Conservation (phyloP, 148 eudicot genomes). For the Chenopodium suecicum region DNA sequence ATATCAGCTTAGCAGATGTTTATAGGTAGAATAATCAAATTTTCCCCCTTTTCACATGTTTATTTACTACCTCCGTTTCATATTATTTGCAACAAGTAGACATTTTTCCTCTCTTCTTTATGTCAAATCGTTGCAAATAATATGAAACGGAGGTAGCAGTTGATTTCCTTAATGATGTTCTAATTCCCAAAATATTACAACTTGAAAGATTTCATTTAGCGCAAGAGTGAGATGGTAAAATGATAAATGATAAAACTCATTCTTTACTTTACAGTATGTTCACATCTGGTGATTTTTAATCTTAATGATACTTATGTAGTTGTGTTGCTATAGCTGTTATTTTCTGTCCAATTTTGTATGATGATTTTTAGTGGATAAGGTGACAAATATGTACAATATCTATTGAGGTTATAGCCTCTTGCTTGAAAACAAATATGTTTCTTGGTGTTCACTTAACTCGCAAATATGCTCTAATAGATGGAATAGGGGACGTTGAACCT, state of each 20-base stretch:
- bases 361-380: neutral
- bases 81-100: no score
- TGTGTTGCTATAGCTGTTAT: neutral
- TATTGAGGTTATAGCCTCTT: neutral
- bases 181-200: neutral
- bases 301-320: neutral
- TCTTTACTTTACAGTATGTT: neutral
- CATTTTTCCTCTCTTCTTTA: no score
- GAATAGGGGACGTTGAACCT: neutral
- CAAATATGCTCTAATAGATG: neutral
- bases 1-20: slow-evolving; percentile 1
- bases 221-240: neutral
- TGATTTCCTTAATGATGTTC: neutral
- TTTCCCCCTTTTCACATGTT: neutral
- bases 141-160: no score
- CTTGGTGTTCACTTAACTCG: neutral
- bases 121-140: no score
- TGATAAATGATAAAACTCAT: neutral
- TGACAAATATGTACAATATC: neutral
- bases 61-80: no score
- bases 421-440: neutral
- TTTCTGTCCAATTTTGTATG: neutral
- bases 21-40: neutral
- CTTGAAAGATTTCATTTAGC: neutral
- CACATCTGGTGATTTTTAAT: neutral